Base-by-base conservation (phyloP, 192 early-diverging fungal species). In the Thamnidium elegans region DNA sequence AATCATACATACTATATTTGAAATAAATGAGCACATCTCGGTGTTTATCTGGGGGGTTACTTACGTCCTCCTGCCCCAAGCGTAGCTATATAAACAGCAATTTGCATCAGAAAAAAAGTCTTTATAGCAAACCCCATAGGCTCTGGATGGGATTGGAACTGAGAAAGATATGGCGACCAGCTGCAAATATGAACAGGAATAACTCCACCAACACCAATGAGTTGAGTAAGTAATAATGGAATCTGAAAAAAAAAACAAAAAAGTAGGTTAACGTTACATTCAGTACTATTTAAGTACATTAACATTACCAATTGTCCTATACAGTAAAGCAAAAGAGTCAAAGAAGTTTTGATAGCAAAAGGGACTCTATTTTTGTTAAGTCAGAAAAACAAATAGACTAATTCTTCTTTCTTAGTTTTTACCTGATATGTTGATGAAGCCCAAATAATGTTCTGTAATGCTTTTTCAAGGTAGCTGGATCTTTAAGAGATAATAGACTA, bases 191-290 rank as follows among this genome's bases (percentile, higher is more conserved):
- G 46, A 5, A 17, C 26, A 7, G 74, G 65, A 3, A 67, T 45
- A 31, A 63, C 34, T 3, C 74, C 74, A 42, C 69, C 74, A 4
- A 70, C 67, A 1, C 66, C 66, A 10, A 75, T 39, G 11, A 75
- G 21, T 15, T 67, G 52, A 8, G 66, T 70, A 23, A 70, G n/a
- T 4, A 75, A 32, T 9, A 67, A 34, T 17, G 68, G 68, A 46
- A 70, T 59, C 72, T 73, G 31, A 20, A 58, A 11, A 55, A 47
- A 42, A 44, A 43, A 11, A 55, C 32, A 42, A 44, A 43, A 20
- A 32, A 34, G 5, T 20, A 39, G 36, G 36, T 21, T 23, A 21
- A 8, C 9, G 5, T 26, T 3, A 8, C 4, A 5, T 20, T 52
- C 26, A 3, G 9, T 52, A 50, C 15, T 50, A 6, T 3, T 20